Base-by-base conservation (phyloP, 192 early-diverging fungal genomes). In the Podochytrium sp. region DNA sequence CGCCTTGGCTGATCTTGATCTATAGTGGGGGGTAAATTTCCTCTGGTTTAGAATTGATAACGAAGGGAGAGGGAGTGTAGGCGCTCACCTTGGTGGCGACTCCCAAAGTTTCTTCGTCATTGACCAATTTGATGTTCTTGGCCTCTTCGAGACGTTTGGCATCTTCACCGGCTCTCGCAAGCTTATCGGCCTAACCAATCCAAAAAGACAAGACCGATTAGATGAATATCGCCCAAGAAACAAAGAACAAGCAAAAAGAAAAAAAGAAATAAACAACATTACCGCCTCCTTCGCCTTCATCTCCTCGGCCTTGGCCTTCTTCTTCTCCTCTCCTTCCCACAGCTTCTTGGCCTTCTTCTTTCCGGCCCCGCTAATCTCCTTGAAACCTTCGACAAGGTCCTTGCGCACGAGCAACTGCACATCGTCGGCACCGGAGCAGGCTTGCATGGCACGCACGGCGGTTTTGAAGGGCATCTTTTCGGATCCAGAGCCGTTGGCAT, bases 291-390 rank as follows among this genome's bases (percentile, higher is more conserved):
- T 75, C 18, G 41, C 58, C 25, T 39, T 39, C 25, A 35, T 2
- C 35, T 81, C 76, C 18, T 71, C 75, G 34, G 83, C 78, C 66
- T 79, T 78, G 76, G 87, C 84, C 43, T 79, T 81, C 81, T 92
- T 80, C 40, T 89, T 87, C 80, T 89, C 85, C 37, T 87, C 86
- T 30, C 80, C 87, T 76, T 91, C 92, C 30, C 90, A 89, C 49
- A 85, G 76, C 87, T 97, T 96, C 83, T 90, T 87, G 37, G 87
- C 89, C 86, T 98, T 99, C 86, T 99, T 99, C 60, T 96, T 75
- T 7, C 93, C 95, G 55, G 96, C 87, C 38, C 88, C 90, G n/a
- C 95, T 92, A 75, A 93, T 91, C 52, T 90, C 85, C 50, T 82
- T 83, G 78, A 84, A 97, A 23, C 85, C 90, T 51, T 91, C 89